phyloP scores from a whole-genome alignment of 1,139 yeast genomes.

The Candida tropicalis region DNA sequence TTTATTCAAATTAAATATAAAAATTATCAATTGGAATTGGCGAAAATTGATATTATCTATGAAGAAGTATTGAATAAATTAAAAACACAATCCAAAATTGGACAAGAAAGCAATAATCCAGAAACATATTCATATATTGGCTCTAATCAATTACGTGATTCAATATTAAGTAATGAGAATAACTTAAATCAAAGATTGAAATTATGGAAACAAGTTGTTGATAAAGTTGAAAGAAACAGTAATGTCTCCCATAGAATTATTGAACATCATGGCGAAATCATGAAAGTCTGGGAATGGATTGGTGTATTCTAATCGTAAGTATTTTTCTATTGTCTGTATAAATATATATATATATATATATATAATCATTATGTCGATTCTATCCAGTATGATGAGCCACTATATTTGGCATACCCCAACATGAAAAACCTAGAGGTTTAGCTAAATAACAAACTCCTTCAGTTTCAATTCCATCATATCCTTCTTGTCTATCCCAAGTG shows the following conservation, averaged over 20 bases:
- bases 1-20: conserved; percentile 35
- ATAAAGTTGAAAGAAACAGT: conserved; percentile 64
- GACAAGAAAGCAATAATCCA: conserved; percentile 25
- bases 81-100: conserved; percentile 36
- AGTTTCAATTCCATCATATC: conserved; percentile 54
- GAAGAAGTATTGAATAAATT: conserved; percentile 51
- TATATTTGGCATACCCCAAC: conserved; percentile 46
- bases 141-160: conserved; percentile 76
- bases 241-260: conserved; percentile 61
- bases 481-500: conserved; percentile 47
- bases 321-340: background rate
- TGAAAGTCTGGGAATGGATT: conserved; percentile 91
- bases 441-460: conserved; percentile 53
- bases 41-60: conserved; percentile 38
- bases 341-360: background rate
- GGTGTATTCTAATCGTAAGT: conserved; percentile 34
- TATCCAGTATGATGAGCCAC: conserved; percentile 25
- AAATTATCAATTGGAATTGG: conserved; percentile 31
- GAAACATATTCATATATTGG: conserved; percentile 55
- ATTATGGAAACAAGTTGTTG: conserved; percentile 67
- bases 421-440: conserved; percentile 39
- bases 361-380: background rate
- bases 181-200: conserved; percentile 45
- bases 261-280: conserved; percentile 84
- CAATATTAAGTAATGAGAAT: conserved; percentile 53